Evolutionary conservation across 768 basidiomycete species (phyloP), one percentile per base, ranked within the genome.

Genomic region (Suillus decipiens): DNA sequence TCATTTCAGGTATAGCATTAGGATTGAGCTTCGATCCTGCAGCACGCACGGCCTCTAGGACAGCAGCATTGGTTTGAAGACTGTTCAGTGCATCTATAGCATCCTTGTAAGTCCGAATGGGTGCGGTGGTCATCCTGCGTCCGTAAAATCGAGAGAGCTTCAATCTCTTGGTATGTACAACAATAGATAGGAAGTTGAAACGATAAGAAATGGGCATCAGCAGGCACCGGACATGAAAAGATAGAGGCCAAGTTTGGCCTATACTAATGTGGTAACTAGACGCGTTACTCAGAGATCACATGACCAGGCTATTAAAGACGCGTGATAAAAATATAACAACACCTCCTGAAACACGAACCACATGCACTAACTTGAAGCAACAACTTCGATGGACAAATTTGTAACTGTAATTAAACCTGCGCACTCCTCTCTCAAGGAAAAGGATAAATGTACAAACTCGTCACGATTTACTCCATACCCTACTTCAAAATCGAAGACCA

Each of bases 1-100:
- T 74, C 89, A 93, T 96, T 78, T 97, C 93, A 14, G 87, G 85
- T 50, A 97, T 90, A 24, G 90, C 90, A 69, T 85, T 84, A 37
- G 77, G 76, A 60, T 76, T 76, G 61, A 83, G 77, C 34, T 80
- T 81, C 5, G 86, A 86, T 2, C 92, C 91, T 8, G 88, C 84
- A 41, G 89, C 88, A 43, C 92, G 87, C 41, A 89, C 83, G 22
- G 91, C 92, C 34, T 95, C 94, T 28, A 99, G 81, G 24, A 88
- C 86, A n/a, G 95, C 93, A 19, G 95, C 95, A 81, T 99, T 99
- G 34, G 90, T 91, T 74, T 99, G 96, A 2, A 94, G 80, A 42
- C 89, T 81, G 74, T 95, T 95, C 55, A 95, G 81, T 64, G 81
- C 78, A 50, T 86, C 82, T 48, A 95, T 79, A 1, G 93, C 93